These are phyloP conservation scores for Protea cynaroides DNA, from an alignment of 164 flowering plant genomes.

Conservation along the genomic window DNA sequence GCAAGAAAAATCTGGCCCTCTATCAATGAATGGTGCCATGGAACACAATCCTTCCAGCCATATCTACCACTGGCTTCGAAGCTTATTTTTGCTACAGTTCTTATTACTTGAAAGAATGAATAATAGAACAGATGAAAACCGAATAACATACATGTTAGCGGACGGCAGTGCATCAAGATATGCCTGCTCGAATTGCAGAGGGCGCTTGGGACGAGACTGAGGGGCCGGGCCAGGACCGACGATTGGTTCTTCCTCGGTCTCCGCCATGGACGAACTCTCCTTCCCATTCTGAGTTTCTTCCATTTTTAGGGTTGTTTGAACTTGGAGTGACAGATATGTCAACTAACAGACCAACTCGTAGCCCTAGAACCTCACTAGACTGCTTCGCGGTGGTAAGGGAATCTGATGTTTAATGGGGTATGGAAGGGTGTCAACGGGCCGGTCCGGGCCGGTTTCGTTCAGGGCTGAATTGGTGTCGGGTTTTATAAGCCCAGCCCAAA, in stretches of 20 bases:
- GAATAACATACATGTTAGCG: constrained; percentile 64
- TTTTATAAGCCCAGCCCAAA: too few relatives aligned
- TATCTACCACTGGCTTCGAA: too few relatives aligned
- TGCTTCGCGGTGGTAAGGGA: too few relatives aligned
- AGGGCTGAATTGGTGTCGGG: too few relatives aligned
- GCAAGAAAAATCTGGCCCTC: neutral
- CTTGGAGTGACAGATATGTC: too few relatives aligned
- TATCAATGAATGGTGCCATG: neutral
- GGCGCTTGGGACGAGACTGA: constrained; percentile 65
- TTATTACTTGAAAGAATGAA: too few relatives aligned
- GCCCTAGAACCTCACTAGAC: too few relatives aligned
- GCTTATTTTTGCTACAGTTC: too few relatives aligned
- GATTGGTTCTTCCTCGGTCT: constrained; percentile 41
- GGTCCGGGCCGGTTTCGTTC: too few relatives aligned
- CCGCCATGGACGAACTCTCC: constrained; percentile 10
- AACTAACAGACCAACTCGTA: neutral
- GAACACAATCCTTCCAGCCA: neutral
- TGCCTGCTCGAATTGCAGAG: constrained; percentile 93
- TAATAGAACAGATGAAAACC: neutral
- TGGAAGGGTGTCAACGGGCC: too few relatives aligned
- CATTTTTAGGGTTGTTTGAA: constrained; percentile 9
- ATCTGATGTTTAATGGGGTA: too few relatives aligned
- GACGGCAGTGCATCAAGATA: constrained; percentile 88
- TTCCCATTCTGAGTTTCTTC: constrained; percentile 16
- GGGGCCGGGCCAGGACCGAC: constrained; percentile 87